phyloP scores from a whole-genome alignment of 2,329 filamentous ascomycete species.

The Cordyceps farinosa region DNA sequence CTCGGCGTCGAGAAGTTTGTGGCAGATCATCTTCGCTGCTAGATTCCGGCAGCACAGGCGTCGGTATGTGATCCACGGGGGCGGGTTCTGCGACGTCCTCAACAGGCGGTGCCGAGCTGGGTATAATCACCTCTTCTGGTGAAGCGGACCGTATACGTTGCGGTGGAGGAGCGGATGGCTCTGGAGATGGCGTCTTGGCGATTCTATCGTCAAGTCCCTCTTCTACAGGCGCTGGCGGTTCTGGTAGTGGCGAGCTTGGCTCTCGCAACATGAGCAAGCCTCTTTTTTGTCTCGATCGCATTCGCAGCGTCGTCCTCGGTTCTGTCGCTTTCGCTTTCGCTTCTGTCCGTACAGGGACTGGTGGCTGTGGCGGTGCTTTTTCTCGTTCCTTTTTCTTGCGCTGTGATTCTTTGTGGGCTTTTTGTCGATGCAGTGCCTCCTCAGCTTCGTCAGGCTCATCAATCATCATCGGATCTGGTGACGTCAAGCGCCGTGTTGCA shows the following conservation, averaged over 20 bases:
- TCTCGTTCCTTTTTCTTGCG: not conserved
- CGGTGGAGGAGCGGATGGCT: not conserved
- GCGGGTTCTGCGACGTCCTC: not conserved
- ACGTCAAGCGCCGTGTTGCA: not conserved
- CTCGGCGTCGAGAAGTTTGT: not conserved
- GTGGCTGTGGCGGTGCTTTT: not conserved
- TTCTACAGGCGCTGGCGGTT: not conserved
- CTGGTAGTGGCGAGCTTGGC: not conserved
- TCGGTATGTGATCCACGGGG: not conserved
- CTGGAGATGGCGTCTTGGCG: constrained; percentile 1
- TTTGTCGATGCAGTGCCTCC: not conserved
- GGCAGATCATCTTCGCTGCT: constrained; percentile 14
- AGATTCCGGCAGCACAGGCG: not conserved
- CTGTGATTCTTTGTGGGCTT: not conserved
- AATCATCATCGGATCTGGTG: not conserved
- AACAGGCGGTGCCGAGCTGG: not conserved
- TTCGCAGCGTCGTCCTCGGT: constrained; percentile 14
- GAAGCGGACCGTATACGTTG: not conserved
- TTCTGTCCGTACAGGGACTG: not conserved
- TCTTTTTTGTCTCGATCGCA: constrained; percentile 16
- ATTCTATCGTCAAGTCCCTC: not conserved
- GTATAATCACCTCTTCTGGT: constrained; percentile 5
- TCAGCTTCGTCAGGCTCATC: not conserved
- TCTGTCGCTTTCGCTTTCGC: not conserved
- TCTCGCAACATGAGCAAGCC: constrained; percentile 17